Percentiles rank a stretch among this genome's conserved stretches.
Evolutionary conservation across 495 filamentous ascomycete genomes (phyloP).

Genomic region (Penicillium lagena): DNA sequence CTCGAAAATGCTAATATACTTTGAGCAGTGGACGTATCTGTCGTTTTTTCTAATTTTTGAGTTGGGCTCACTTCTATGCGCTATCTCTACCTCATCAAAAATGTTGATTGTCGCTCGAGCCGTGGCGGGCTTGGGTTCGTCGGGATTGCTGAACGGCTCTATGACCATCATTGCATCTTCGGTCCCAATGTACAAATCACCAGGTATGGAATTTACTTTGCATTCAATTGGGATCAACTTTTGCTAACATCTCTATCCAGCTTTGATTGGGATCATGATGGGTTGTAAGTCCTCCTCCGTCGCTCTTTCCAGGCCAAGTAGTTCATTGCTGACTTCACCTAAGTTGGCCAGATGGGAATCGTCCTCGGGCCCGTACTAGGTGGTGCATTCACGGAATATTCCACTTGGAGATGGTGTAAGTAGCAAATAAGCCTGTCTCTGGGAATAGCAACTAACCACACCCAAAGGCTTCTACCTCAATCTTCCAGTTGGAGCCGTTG

Average conservation of each 20-base stretch:
- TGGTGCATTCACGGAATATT: slow-evolving; percentile 49
- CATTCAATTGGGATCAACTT: background rate
- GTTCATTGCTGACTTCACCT: slow-evolving; percentile 1
- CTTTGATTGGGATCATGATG: slow-evolving; percentile 26
- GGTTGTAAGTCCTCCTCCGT: slow-evolving; percentile 22
- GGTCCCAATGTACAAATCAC: slow-evolving; percentile 39
- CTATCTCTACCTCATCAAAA: slow-evolving; percentile 32
- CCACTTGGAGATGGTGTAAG: slow-evolving; percentile 50
- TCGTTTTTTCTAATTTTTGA: slow-evolving; percentile 34
- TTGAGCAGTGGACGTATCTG: slow-evolving; percentile 25
- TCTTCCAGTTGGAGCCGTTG: slow-evolving; percentile 50
- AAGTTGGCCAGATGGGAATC: slow-evolving; percentile 27
- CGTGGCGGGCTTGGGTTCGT: slow-evolving; percentile 34
- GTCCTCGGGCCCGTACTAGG: slow-evolving; percentile 51
- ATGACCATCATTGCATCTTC: slow-evolving; percentile 44
- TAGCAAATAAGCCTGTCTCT: background rate
- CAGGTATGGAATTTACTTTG: slow-evolving; percentile 14
- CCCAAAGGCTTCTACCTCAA: slow-evolving; percentile 61
- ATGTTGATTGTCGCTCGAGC: slow-evolving; percentile 42
- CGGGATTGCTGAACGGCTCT: slow-evolving; percentile 44
- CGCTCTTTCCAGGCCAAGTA: background rate
- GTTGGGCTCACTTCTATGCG: slow-evolving; percentile 38
- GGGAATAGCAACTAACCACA: background rate
- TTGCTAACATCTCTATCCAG: slow-evolving; percentile 12
- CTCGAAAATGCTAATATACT: no score